These are phyloP conservation scores for Auriscalpium orientale DNA, from an alignment of 768 basidiomycete species.

Conservation along the genomic window DNA sequence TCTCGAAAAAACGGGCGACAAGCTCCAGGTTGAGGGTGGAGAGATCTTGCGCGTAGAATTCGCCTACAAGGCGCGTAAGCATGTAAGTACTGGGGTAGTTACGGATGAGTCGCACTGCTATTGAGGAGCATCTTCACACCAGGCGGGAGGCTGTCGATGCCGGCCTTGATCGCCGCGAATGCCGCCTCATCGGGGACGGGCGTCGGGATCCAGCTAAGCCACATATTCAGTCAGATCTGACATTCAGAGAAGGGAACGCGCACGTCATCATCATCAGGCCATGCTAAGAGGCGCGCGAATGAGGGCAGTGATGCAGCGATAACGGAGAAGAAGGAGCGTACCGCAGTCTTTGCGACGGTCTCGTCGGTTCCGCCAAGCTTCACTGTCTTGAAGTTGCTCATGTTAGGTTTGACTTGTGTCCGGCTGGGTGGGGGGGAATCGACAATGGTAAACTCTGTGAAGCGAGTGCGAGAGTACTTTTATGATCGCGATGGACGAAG, in stretches of 20 bases:
- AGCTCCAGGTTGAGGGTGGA: constrained; percentile 40
- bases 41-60: constrained; percentile 47
- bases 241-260: constrained; percentile 8
- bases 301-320: no score
- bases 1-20: constrained; percentile 41
- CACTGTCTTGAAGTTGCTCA: constrained; percentile 17
- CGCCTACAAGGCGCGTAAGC: constrained; percentile 23
- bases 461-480: no score
- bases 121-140: constrained; percentile 45
- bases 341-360: constrained; percentile 32
- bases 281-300: constrained; percentile 21
- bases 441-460: no score
- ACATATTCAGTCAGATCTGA: neutral
- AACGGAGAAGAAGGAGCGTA: constrained; percentile 16
- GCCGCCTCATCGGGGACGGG: constrained; percentile 48
- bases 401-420: no score
- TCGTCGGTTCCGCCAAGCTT: constrained; percentile 31
- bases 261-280: constrained; percentile 57
- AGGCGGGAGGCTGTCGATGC: constrained; percentile 33
- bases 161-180: constrained; percentile 54
- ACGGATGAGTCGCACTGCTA: constrained; percentile 27
- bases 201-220: constrained; percentile 30
- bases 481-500: no score
- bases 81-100: no score
- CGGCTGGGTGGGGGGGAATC: no score